These are phyloP conservation scores for Chrysanthemum makinoi DNA, from an alignment of 129 eudicot species.

Conservation along the genomic window DNA sequence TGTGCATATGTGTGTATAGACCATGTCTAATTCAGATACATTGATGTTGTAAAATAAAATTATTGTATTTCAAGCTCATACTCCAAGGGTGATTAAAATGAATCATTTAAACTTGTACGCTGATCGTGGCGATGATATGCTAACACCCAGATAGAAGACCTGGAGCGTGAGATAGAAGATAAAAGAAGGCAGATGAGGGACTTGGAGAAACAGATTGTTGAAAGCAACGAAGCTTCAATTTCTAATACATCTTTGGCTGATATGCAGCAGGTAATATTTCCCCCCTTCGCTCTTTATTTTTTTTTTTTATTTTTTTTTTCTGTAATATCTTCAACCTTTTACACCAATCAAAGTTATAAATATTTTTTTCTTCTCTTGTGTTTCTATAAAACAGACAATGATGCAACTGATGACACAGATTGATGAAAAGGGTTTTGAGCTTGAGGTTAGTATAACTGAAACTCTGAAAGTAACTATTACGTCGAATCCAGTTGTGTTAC, in stretches of 20 bases:
- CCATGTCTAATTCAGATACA: slow-evolving; percentile 5
- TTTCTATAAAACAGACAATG: slow-evolving; percentile 60
- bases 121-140: slow-evolving; percentile 1
- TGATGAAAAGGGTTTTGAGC: slow-evolving; percentile 85
- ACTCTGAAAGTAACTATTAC: not conserved
- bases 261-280: slow-evolving; percentile 80
- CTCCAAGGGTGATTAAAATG: not conserved
- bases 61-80: not conserved
- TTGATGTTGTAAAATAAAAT: not conserved
- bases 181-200: slow-evolving; percentile 85
- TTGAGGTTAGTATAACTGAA: slow-evolving; percentile 59
- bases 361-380: slow-evolving; percentile 12
- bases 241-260: slow-evolving; percentile 82
- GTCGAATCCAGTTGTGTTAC: slow-evolving; percentile 6
- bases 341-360: not conserved
- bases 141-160: slow-evolving; percentile 58
- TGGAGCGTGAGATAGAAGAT: slow-evolving; percentile 88
- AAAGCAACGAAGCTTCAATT: slow-evolving; percentile 80
- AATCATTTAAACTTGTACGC: not conserved
- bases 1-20: too few relatives aligned
- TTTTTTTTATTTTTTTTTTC: too few relatives aligned
- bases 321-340: slow-evolving; percentile 3
- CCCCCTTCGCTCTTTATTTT: not conserved
- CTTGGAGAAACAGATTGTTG: slow-evolving; percentile 79
- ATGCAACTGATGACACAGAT: slow-evolving; percentile 80